phyloP scores from a whole-genome alignment of 2,329 filamentous ascomycete species.

The Calonectria multiphialidica region DNA sequence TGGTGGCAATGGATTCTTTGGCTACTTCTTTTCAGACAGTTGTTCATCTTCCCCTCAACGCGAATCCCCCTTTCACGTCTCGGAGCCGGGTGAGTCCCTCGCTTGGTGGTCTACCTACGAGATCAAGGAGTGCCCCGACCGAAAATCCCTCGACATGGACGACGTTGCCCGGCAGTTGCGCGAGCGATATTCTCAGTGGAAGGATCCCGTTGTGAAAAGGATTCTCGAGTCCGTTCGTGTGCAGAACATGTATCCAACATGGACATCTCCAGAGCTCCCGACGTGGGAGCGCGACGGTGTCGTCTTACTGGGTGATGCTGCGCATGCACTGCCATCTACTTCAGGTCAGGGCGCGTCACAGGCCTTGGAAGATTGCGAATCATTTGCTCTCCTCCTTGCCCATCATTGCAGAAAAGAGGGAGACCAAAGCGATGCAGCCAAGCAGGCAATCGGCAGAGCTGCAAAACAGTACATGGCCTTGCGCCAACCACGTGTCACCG shows the following conservation, averaged over 20 bases:
- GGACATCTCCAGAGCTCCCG: slow-evolving; percentile 23
- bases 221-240: slow-evolving; percentile 2
- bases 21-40: slow-evolving; percentile 25
- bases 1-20: slow-evolving; percentile 21
- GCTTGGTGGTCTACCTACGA: slow-evolving; percentile 30
- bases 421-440: not conserved
- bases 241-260: slow-evolving; percentile 26
- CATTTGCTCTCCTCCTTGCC: slow-evolving; percentile 15
- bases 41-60: slow-evolving; percentile 2
- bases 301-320: slow-evolving; percentile 22
- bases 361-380: slow-evolving; percentile 22
- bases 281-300: slow-evolving; percentile 23
- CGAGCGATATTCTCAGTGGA: slow-evolving; percentile 18
- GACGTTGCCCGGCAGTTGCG: slow-evolving; percentile 17
- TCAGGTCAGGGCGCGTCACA: slow-evolving; percentile 25
- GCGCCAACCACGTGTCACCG: slow-evolving; percentile 19
- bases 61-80: slow-evolving; percentile 24
- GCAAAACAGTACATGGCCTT: slow-evolving; percentile 18
- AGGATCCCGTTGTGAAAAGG: slow-evolving; percentile 21
- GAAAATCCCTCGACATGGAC: slow-evolving; percentile 17
- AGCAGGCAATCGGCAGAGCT: slow-evolving; percentile 16
- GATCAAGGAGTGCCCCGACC: slow-evolving; percentile 22
- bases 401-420: not conserved
- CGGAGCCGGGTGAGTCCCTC: slow-evolving; percentile 17
- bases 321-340: slow-evolving; percentile 23